Evolutionary conservation across 768 basidiomycete genomes (phyloP), one percentile per base, ranked within the genome.

Genomic region (Suillus decipiens): DNA sequence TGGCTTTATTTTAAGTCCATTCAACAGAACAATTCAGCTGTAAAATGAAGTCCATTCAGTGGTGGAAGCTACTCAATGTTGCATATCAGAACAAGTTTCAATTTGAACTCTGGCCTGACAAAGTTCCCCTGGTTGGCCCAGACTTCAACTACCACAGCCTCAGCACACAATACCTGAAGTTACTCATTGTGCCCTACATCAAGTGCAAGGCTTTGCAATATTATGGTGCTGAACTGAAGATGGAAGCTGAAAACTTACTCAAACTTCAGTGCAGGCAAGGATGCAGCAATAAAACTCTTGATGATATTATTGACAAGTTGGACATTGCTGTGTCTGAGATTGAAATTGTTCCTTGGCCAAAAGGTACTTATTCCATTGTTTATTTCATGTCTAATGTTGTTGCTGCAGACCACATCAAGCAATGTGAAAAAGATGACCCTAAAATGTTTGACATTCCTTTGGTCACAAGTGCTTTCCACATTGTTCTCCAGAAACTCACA

Each of bases 361-460:
- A 48, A 48, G 47, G 47, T 48, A 43, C 42, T 43, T n/a, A 43
- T 43, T 43, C n/a, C n/a, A n/a, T n/a, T n/a, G n/a, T n/a, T n/a
- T n/a, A n/a, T 43, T 43, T 43, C 9, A 43, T 43, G 19, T 43
- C 42, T 43, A 43, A 43, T 10, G 3, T n/a, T 43, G 19, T 43
- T 43, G 42, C 42, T 43, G 3, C 19, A 43, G 42, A 43, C n/a
- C 42, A 43, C 42, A 43, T 43, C 17, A 3, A 43, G 19, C 42
- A 43, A 43, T 43, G 42, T n/a, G 19, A 43, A 43, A 43, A 43
- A 9, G 19, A 43, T 3, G 19, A 43, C 19, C 19, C 42, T n/a
- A 43, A n/a, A 9, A 43, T 43, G 42, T 43, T 43, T n/a, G 42
- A 43, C 1, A 43, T 43, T 43, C 42, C 42, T 43, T 19, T 43